phyloP scores from a whole-genome alignment of 192 early-diverging fungal species.

The Coemansia reversa region DNA sequence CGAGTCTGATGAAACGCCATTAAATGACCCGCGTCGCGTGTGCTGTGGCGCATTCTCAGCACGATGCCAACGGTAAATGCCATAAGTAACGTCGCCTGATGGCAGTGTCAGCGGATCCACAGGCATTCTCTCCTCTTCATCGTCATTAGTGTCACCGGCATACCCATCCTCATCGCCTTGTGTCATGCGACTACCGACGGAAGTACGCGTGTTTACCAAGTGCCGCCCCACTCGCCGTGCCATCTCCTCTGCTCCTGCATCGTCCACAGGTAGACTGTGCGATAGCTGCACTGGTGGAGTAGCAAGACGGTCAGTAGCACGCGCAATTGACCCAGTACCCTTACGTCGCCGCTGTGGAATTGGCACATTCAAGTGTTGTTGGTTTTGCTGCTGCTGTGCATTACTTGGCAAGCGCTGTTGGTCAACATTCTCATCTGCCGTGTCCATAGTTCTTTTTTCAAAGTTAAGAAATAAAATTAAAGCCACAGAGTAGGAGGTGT shows the following conservation, averaged over 20 bases:
- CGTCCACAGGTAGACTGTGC: slow-evolving; percentile 37
- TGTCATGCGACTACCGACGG: slow-evolving; percentile 1
- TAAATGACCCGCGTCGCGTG: slow-evolving; percentile 34
- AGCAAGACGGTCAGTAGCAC: slow-evolving; percentile 43
- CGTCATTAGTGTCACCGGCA: slow-evolving; percentile 35
- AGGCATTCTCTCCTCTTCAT: slow-evolving; percentile 31
- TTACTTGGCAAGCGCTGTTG: slow-evolving; percentile 25
- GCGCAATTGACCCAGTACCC: slow-evolving; percentile 22
- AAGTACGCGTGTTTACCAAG: slow-evolving; percentile 54
- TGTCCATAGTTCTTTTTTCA: too few relatives aligned
- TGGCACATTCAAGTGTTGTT: neutral
- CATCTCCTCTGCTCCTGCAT: slow-evolving; percentile 21
- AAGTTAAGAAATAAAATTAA: too few relatives aligned
- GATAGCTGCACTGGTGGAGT: slow-evolving; percentile 39
- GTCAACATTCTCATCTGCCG: neutral
- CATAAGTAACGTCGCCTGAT: slow-evolving; percentile 74
- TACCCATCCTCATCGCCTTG: slow-evolving; percentile 14
- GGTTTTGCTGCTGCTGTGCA: slow-evolving; percentile 18
- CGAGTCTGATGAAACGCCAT: slow-evolving; percentile 34
- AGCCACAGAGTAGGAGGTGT: too few relatives aligned
- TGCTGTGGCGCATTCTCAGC: neutral
- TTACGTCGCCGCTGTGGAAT: slow-evolving; percentile 29
- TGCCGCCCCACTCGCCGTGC: slow-evolving; percentile 70
- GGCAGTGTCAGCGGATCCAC: slow-evolving; percentile 59
- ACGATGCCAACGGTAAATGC: slow-evolving; percentile 82